Conservation (phyloP, 306 rosid species). For the Ormosia semicastrata region DNA sequence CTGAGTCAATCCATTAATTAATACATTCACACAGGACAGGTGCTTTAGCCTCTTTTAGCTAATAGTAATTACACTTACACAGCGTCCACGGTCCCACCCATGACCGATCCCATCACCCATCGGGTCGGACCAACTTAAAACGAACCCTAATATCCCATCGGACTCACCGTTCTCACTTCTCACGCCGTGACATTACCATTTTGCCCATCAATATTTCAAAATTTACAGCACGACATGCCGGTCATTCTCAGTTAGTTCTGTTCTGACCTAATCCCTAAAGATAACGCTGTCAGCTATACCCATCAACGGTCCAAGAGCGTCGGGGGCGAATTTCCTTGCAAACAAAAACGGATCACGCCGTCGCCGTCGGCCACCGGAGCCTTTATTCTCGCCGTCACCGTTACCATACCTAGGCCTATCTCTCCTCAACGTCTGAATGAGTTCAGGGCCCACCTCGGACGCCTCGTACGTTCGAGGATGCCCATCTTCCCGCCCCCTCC, state of each 20-base stretch:
- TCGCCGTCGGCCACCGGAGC: background rate
- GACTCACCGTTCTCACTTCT: no score
- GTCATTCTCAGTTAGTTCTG: background rate
- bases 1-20: background rate
- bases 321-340: conserved; percentile 60
- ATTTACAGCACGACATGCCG: background rate
- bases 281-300: conserved; percentile 45
- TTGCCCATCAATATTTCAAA: background rate
- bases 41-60: background rate
- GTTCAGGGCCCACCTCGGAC: conserved; percentile 37
- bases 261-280: conserved; percentile 35
- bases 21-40: background rate
- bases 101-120: background rate
- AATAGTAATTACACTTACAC: background rate
- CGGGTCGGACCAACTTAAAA: background rate
- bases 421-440: conserved; percentile 33
- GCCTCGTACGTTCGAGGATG: conserved; percentile 62
- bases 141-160: background rate
- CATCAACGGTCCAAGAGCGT: conserved; percentile 51
- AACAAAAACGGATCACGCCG: conserved; percentile 56
- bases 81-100: no score
- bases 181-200: background rate
- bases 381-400: background rate
- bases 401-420: conserved; percentile 61
- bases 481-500: conserved; percentile 50